Evolutionary conservation across 225 moss, liverwort and hornwort species (phyloP).

Genomic region (Thuidium tamariscinum): DNA sequence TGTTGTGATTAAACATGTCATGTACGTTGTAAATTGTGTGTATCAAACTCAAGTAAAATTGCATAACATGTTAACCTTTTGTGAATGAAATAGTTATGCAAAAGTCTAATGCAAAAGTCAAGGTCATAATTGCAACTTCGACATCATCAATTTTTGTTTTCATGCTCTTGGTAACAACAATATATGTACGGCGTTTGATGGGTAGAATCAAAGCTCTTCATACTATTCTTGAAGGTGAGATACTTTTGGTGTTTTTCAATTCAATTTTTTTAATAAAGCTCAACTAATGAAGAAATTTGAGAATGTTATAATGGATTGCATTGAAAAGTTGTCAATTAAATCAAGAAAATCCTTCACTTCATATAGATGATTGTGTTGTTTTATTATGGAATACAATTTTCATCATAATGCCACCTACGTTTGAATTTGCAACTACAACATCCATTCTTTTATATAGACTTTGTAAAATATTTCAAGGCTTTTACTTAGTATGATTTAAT

Average conservation of each 20-base stretch:
- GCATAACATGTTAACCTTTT: not conserved
- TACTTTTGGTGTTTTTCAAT: not conserved
- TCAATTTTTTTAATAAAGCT: not conserved
- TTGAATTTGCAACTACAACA: not conserved
- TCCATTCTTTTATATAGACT: not conserved
- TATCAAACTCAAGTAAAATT: not conserved
- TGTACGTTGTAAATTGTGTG: not conserved
- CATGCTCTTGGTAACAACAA: not conserved
- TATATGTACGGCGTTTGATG: not conserved
- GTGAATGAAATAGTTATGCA: not conserved
- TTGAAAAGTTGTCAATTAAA: not conserved
- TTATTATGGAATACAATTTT: not conserved
- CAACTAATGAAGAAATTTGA: accelerated
- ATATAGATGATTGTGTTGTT: not conserved
- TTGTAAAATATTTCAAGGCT: not conserved
- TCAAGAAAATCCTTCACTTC: not conserved
- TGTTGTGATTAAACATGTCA: not conserved
- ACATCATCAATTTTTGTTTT: not conserved
- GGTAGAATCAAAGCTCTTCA: not conserved
- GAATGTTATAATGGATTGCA: not conserved
- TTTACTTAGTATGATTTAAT: not conserved
- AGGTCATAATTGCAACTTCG: not conserved
- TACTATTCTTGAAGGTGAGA: not conserved
- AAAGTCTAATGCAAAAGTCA: not conserved
- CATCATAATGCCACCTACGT: too few relatives aligned